These are phyloP conservation scores for Pseudocercospora eumusae DNA, from an alignment of 2,329 filamentous ascomycete species.

Conservation along the genomic window DNA sequence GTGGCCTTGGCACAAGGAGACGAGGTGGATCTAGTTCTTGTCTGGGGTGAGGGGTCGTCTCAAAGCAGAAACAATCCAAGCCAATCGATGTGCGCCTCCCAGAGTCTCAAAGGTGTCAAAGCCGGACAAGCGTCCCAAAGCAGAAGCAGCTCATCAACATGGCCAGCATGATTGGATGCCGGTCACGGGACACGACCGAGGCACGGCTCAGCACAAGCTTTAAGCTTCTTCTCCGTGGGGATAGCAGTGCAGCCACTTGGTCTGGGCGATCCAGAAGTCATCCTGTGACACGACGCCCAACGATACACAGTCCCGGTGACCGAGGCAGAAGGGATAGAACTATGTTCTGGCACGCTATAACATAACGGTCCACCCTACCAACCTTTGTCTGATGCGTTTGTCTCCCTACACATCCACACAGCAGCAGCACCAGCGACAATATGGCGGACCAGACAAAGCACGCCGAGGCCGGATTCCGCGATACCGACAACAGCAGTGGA, in stretches of 20 bases:
- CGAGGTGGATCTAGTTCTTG: neutral
- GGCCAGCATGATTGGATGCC: constrained; percentile 10
- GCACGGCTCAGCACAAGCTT: constrained; percentile 12
- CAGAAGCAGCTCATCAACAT: neutral
- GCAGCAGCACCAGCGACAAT: neutral
- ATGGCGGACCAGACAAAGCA: constrained; percentile 17
- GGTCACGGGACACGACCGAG: constrained; percentile 1
- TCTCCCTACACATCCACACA: neutral
- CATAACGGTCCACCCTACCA: neutral
- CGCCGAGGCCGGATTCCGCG: constrained; percentile 12
- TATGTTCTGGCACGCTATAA: constrained; percentile 11
- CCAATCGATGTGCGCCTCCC: constrained; percentile 11
- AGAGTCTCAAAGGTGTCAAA: constrained; percentile 7
- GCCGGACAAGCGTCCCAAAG: constrained; percentile 9
- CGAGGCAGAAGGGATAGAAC: no score
- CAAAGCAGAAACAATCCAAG: constrained; percentile 1
- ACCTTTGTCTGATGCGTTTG: neutral
- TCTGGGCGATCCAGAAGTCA: constrained; percentile 9
- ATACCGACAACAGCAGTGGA: constrained; percentile 15
- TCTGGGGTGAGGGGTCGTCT: constrained; percentile 10
- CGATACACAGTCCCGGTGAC: constrained; percentile 13
- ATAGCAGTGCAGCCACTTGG: constrained; percentile 14
- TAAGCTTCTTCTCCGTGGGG: constrained; percentile 17
- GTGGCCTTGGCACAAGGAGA: neutral
- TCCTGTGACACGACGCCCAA: constrained; percentile 11